A percentile compares a stretch with the other conserved stretches of the same genome.
Conservation (phyloP, 192 early-diverging fungal genomes). For the Jimgerdemannia flammicorona region DNA sequence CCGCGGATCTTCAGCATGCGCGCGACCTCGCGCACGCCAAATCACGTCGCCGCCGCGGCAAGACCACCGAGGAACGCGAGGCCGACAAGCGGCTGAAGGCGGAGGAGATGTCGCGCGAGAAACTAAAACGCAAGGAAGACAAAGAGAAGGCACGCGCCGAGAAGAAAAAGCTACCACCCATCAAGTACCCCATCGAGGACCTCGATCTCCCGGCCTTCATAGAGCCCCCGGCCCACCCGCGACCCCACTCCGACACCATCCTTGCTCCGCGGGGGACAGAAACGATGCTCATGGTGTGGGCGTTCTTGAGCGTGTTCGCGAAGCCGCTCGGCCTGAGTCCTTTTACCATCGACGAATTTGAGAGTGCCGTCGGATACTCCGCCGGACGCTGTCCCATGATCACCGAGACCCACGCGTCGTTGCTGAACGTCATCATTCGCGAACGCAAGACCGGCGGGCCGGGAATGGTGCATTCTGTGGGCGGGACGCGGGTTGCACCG, state of each 20-base stretch:
- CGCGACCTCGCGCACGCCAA: slow-evolving; percentile 33
- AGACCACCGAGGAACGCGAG: slow-evolving; percentile 15
- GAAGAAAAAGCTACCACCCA: slow-evolving; percentile 27
- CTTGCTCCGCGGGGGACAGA: slow-evolving; percentile 43
- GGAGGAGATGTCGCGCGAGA: slow-evolving; percentile 34
- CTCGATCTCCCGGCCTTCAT: slow-evolving; percentile 48
- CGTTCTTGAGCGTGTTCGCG: slow-evolving; percentile 61
- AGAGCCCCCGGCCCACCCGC: slow-evolving; percentile 33
- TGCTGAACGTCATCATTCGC: slow-evolving; percentile 44
- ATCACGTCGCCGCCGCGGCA: slow-evolving; percentile 30
- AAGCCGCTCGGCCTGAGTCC: slow-evolving; percentile 63
- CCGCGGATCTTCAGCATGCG: slow-evolving; percentile 36
- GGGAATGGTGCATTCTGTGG: neutral
- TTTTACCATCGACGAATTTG: slow-evolving; percentile 78
- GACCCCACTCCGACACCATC: slow-evolving; percentile 35
- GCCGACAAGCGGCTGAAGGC: slow-evolving; percentile 19
- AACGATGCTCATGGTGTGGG: slow-evolving; percentile 56
- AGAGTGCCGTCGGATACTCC: slow-evolving; percentile 42
- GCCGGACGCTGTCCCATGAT: slow-evolving; percentile 32
- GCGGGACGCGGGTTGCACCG: neutral
- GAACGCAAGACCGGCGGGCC: slow-evolving; percentile 15
- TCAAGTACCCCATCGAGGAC: slow-evolving; percentile 86
- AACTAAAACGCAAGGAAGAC: slow-evolving; percentile 17
- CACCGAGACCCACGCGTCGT: slow-evolving; percentile 42
- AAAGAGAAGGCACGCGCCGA: slow-evolving; percentile 27